Base-by-base conservation (phyloP, 257 asterid species). In the Plantago major region DNA sequence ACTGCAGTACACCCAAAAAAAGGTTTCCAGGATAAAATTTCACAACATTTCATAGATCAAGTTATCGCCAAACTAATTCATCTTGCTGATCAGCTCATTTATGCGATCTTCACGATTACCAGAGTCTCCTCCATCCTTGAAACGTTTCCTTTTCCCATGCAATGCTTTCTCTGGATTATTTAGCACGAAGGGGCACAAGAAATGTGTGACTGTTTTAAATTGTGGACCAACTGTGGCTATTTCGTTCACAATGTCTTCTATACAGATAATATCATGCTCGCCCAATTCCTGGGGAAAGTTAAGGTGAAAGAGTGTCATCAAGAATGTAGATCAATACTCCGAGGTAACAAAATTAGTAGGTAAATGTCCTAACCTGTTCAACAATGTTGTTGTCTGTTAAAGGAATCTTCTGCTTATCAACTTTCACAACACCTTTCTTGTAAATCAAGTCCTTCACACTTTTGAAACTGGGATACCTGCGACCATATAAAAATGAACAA, bases 241-340 rank as follows among this genome's bases (percentile, higher is more conserved):
- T 82, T 89, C 99, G 58, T 66, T 79, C 63, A 93, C 93, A 19
- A 93, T 74, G 67, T 93, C 99, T 71, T 93, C 94, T 68, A 93
- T 66, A 72, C 97, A 93, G 13, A 93, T 73, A 15, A 93, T 82
- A 79, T 74, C 69, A 61, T 81, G 74, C 79, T 82, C 62, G 44
- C 95, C 94, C 58, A 89, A 67, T 71, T 81, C 89, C 99, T 92
- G 85, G 30, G 62, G 51, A 51, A n/a, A n/a, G n/a, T n/a, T n/a
- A 49, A 42, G 38, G 53, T 47, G 17, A 38, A 11, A 22, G 42
- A 30, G 26, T 11, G 11, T 30, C 10, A 22, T 15, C 15, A n/a
- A 11, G 28, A 40, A 42, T 42, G 11, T 28, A 62, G 30, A 46
- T 15, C 26, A n/a, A 59, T 37, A 64, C 49, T 54, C 42, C 66